Evolutionary conservation across 805 yeast genomes (phyloP).

Genomic region (Metschnikowia peoriensis): DNA sequence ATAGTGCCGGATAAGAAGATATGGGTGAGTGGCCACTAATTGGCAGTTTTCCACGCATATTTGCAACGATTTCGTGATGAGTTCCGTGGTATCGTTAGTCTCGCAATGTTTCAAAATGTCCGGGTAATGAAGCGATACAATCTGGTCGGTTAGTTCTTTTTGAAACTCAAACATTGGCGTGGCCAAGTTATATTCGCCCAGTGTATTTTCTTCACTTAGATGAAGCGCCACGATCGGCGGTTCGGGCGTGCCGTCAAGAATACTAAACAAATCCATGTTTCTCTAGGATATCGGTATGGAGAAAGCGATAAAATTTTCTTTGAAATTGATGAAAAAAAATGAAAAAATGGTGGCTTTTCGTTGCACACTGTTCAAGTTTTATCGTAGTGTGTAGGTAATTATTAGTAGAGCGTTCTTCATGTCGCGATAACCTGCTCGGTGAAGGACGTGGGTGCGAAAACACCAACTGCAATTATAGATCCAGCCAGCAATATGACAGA

Average conservation of each 20-base stretch:
- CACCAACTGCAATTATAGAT: too few relatives aligned
- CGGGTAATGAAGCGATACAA: slow-evolving; percentile 85
- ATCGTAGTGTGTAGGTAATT: too few relatives aligned
- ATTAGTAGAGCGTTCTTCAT: too few relatives aligned
- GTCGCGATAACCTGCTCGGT: too few relatives aligned
- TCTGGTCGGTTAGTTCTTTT: slow-evolving; percentile 85
- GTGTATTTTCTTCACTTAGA: slow-evolving; percentile 43
- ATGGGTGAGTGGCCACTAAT: slow-evolving; percentile 86
- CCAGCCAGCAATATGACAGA: too few relatives aligned
- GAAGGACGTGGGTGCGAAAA: too few relatives aligned
- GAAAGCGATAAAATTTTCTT: too few relatives aligned
- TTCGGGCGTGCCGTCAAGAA: slow-evolving; percentile 81
- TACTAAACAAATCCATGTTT: slow-evolving; percentile 68
- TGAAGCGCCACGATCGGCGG: slow-evolving; percentile 66
- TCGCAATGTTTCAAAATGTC: slow-evolving; percentile 88
- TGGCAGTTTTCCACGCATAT: slow-evolving; percentile 75
- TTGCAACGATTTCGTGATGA: slow-evolving; percentile 71
- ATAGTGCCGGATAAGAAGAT: slow-evolving; percentile 75
- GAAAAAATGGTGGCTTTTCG: too few relatives aligned
- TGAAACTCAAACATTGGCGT: slow-evolving; percentile 86
- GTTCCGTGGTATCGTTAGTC: slow-evolving; percentile 45
- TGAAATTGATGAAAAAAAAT: not conserved
- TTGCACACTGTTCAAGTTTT: too few relatives aligned
- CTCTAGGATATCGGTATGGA: not conserved
- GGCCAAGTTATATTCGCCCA: slow-evolving; percentile 72